phyloP scores from a whole-genome alignment of 1,139 yeast genomes.

The Pichia sp. region DNA sequence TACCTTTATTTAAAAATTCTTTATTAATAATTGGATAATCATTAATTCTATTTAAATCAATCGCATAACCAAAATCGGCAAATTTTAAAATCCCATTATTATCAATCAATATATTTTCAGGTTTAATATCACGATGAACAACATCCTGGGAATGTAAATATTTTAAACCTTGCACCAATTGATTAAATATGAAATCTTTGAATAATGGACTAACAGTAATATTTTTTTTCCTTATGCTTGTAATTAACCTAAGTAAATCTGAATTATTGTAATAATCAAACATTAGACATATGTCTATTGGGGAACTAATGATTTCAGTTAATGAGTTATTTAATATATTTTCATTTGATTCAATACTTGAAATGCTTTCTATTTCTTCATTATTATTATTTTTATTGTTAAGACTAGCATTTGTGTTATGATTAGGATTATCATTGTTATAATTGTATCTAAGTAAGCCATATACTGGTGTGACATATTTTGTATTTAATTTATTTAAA shows the following conservation, averaged over 20 bases:
- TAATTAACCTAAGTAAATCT: constrained; percentile 41
- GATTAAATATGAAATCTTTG: constrained; percentile 44
- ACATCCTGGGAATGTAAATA: constrained; percentile 40
- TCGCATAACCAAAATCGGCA: constrained; percentile 48
- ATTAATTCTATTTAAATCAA: constrained; percentile 30
- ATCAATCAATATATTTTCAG: constrained; percentile 48
- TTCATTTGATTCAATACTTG: background rate
- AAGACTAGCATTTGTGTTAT: too few species aligned
- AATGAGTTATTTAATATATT: too few species aligned
- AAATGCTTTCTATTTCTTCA: background rate
- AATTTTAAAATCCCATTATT: constrained; percentile 40
- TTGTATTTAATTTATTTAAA: constrained; percentile 14
- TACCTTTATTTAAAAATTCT: constrained; percentile 39
- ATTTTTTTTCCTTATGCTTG: constrained; percentile 33
- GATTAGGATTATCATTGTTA: too few species aligned
- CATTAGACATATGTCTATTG: constrained; percentile 19
- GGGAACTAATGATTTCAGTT: too few species aligned
- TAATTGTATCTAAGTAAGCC: constrained; percentile 10
- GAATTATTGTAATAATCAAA: constrained; percentile 43
- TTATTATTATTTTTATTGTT: too few species aligned
- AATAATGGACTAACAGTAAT: constrained; percentile 15
- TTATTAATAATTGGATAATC: constrained; percentile 21
- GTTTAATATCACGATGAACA: constrained; percentile 50
- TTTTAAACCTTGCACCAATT: constrained; percentile 41
- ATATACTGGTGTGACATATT: constrained; percentile 5